A percentile compares a stretch with the other conserved stretches of the same genome.
Conservation (phyloP, 2,329 filamentous ascomycete species). For the Fusarium liriodendri region DNA sequence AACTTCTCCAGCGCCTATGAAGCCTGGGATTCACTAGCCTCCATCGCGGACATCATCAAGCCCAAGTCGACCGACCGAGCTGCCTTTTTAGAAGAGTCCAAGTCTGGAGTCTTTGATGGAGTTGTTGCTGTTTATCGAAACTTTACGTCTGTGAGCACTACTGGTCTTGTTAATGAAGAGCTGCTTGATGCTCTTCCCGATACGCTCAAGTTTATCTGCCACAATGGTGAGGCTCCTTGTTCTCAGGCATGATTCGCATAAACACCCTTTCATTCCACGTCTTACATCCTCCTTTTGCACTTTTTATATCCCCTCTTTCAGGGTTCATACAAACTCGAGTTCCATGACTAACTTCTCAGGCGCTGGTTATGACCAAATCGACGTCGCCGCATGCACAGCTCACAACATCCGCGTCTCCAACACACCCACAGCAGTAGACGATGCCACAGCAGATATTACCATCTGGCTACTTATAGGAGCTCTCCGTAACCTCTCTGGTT, state of each 20-base stretch:
- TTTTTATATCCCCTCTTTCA: background rate
- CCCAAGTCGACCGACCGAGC: constrained; percentile 70
- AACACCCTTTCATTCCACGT: background rate
- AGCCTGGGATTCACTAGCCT: constrained; percentile 70
- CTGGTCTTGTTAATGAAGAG: constrained; percentile 77
- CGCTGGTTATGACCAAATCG: constrained; percentile 87
- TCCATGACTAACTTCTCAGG: constrained; percentile 55
- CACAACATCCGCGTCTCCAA: constrained; percentile 80
- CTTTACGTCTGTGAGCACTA: constrained; percentile 71
- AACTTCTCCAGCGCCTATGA: constrained; percentile 64
- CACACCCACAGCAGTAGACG: constrained; percentile 82
- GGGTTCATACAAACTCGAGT: background rate
- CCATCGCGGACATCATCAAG: constrained; percentile 72
- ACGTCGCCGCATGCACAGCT: constrained; percentile 76
- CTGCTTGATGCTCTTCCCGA: constrained; percentile 68
- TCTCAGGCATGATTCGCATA: background rate
- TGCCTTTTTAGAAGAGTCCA: constrained; percentile 77
- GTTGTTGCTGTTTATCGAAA: constrained; percentile 77
- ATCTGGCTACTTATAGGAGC: constrained; percentile 87
- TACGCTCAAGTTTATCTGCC: constrained; percentile 68
- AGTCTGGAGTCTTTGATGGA: constrained; percentile 73
- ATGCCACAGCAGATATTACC: constrained; percentile 83
- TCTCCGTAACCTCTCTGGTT: constrained; percentile 76
- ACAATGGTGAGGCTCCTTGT: constrained; percentile 62
- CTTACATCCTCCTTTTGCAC: background rate